Evolutionary conservation across 2,329 filamentous ascomycete species (phyloP).

Genomic region (Ceratocystis diversiconidia): DNA sequence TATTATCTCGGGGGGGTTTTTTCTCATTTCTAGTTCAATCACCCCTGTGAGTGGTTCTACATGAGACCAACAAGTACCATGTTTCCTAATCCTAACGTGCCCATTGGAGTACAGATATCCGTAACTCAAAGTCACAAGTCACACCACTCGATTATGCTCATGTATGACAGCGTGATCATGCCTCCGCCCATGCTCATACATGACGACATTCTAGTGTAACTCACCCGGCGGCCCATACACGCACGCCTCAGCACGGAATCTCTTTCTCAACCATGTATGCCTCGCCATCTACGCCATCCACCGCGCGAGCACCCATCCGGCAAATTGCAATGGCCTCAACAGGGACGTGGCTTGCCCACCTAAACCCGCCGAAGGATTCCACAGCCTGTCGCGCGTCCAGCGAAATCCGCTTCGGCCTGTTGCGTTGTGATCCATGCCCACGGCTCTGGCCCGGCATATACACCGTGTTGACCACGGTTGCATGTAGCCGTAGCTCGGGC

Average conservation of each 20-base stretch:
- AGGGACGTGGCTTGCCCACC: slow-evolving; percentile 55
- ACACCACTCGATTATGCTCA: neutral
- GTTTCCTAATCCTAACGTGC: neutral
- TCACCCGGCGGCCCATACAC: slow-evolving; percentile 11
- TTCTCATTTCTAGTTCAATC: neutral
- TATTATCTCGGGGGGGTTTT: neutral
- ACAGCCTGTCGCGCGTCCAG: slow-evolving; percentile 43
- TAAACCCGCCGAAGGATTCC: slow-evolving; percentile 46
- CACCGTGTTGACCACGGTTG: slow-evolving; percentile 74
- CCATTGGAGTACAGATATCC: neutral
- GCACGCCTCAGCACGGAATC: slow-evolving; percentile 26
- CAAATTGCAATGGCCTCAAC: slow-evolving; percentile 67
- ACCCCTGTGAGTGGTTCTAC: neutral
- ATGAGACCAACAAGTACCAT: neutral
- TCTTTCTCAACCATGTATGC: slow-evolving; percentile 41
- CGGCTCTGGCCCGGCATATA: slow-evolving; percentile 40
- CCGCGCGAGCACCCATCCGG: slow-evolving; percentile 69
- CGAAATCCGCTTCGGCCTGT: slow-evolving; percentile 28
- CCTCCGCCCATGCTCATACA: neutral
- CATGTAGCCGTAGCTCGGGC: slow-evolving; percentile 60
- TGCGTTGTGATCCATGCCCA: neutral
- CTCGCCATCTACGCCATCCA: slow-evolving; percentile 37
- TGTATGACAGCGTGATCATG: neutral
- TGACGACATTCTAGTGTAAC: neutral
- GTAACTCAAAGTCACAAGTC: neutral